Conservation (phyloP, 2,329 filamentous ascomycete genomes). For the Ascochyta fabae region DNA sequence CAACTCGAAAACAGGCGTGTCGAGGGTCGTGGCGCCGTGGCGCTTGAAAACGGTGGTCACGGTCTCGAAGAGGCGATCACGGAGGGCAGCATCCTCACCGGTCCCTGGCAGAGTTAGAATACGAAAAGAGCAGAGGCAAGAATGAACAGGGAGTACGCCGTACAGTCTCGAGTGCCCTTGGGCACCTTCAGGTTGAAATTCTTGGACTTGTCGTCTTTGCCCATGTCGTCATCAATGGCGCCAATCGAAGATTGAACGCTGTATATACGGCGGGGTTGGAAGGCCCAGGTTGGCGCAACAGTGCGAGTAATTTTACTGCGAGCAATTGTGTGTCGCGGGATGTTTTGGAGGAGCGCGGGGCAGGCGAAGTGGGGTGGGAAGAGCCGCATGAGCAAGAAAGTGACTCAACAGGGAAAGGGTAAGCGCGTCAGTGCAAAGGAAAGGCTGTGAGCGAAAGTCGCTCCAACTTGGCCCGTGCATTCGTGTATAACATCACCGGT, state of each 20-base stretch:
- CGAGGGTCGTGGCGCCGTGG: constrained; percentile 47
- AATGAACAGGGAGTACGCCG: constrained; percentile 67
- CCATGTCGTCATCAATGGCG: constrained; percentile 50
- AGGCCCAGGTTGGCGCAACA: constrained; percentile 11
- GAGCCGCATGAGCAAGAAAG: constrained; percentile 38
- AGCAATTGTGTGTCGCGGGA: constrained; percentile 27
- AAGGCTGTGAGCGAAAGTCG: constrained; percentile 10
- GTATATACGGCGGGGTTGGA: constrained; percentile 24
- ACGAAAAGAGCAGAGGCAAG: not conserved
- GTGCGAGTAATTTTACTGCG: constrained; percentile 22
- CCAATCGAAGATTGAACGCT: constrained; percentile 22
- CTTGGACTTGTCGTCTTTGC: constrained; percentile 52
- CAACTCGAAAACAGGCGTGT: constrained; percentile 80
- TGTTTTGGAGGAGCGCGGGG: constrained; percentile 37
- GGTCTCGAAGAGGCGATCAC: constrained; percentile 45
- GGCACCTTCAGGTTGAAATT: constrained; percentile 80
- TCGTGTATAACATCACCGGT: not conserved
- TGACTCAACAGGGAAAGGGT: constrained; percentile 34
- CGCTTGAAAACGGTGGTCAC: constrained; percentile 48
- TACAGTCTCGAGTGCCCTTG: constrained; percentile 89
- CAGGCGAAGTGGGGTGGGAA: constrained; percentile 40
- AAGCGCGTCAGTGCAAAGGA: constrained; percentile 25
- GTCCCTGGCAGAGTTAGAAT: constrained; percentile 35
- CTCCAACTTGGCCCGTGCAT: constrained; percentile 14
- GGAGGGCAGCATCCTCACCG: constrained; percentile 44